phyloP scores from a whole-genome alignment of 1,284 basidiomycete species.

The Pseudozyma sp. region DNA sequence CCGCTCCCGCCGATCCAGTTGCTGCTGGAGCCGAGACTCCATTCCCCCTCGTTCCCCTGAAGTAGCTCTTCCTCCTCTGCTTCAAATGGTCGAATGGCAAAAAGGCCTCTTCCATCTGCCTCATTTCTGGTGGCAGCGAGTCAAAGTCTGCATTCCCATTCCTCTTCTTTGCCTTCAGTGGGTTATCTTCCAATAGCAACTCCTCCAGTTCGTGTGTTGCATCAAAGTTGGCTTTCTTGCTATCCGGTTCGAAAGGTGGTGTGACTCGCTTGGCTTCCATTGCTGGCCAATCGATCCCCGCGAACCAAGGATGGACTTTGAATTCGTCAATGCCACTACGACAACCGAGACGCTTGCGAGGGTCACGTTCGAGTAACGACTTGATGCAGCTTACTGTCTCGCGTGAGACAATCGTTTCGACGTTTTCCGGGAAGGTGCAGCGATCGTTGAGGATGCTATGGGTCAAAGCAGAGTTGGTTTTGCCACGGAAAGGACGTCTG shows the following conservation, averaged over 20 bases:
- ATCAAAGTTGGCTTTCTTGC: constrained; percentile 98
- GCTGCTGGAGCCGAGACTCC: not conserved
- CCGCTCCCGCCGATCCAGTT: not conserved
- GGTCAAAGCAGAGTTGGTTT: constrained; percentile 63
- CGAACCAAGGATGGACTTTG: constrained; percentile 87
- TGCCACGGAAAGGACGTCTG: constrained; percentile 60
- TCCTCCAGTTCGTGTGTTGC: constrained; percentile 99
- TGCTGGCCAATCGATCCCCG: constrained; percentile 84
- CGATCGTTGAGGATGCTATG: constrained; percentile 62
- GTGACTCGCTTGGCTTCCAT: constrained; percentile 79
- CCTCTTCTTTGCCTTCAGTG: constrained; percentile 90
- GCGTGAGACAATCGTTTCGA: constrained; percentile 56
- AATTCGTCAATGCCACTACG: constrained; percentile 77
- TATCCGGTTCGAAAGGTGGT: constrained; percentile 92
- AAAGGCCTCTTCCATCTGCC: constrained; percentile 93
- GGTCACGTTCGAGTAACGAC: constrained; percentile 82
- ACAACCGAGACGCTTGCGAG: constrained; percentile 83
- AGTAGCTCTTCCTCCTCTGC: constrained; percentile 58
- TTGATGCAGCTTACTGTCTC: constrained; percentile 57
- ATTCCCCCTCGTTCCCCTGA: constrained; percentile 25
- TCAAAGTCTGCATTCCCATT: constrained; percentile 89
- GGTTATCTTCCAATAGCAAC: constrained; percentile 93
- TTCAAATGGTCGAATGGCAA: constrained; percentile 65
- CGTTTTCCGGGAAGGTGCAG: constrained; percentile 63
- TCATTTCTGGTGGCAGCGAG: constrained; percentile 86